Evolutionary conservation across 1,284 basidiomycete genomes (phyloP).

Genomic region (Boletellus dicymbophilus): DNA sequence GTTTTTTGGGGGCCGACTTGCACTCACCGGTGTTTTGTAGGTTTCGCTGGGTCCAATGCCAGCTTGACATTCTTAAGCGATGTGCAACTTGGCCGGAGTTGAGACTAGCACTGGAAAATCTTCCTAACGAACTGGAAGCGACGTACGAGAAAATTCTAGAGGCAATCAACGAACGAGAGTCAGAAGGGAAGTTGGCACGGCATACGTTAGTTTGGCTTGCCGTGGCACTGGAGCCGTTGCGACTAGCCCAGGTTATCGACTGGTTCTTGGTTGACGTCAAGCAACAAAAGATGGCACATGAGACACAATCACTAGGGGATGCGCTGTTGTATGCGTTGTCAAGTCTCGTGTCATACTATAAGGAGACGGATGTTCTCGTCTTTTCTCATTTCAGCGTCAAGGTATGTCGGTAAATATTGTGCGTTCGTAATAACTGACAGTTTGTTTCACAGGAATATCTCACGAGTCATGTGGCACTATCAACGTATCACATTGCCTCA

Average conservation of each 20-base stretch:
- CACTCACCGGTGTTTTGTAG: neutral
- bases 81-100: neutral
- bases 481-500: neutral
- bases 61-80: slow-evolving; percentile 2
- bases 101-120: neutral
- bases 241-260: neutral
- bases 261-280: neutral
- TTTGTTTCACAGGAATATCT: slow-evolving; percentile 1
- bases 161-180: neutral
- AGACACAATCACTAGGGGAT: neutral
- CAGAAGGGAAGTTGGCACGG: neutral
- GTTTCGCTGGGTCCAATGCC: slow-evolving; percentile 8
- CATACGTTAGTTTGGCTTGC: slow-evolving; percentile 1
- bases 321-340: neutral
- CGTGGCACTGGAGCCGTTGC: neutral
- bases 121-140: neutral
- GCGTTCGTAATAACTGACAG: neutral
- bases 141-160: slow-evolving; percentile 1
- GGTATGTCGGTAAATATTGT: neutral
- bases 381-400: slow-evolving; percentile 4
- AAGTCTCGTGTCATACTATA: slow-evolving; percentile 5
- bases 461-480: neutral
- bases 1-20: neutral
- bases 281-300: neutral
- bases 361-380: neutral